Evolutionary conservation across 805 yeast species (phyloP).

Genomic region (Ogataea paraovalis): DNA sequence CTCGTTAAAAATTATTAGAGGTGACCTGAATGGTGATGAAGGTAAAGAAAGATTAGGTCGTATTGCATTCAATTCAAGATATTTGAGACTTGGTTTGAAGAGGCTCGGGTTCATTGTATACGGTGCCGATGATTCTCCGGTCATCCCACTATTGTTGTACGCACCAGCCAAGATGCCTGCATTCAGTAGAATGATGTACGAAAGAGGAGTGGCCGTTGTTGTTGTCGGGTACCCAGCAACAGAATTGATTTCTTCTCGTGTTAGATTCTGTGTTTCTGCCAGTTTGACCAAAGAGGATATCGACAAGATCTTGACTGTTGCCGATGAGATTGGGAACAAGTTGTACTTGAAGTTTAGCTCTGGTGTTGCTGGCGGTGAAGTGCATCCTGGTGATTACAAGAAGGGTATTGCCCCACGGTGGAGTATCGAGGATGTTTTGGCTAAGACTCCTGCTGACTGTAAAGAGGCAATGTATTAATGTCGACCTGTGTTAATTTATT

Average conservation of each 20-base stretch:
- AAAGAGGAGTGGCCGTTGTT: slow-evolving; percentile 84
- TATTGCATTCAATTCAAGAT: slow-evolving; percentile 93
- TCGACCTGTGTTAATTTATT: background rate
- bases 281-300: slow-evolving; percentile 92
- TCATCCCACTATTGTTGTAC: slow-evolving; percentile 81
- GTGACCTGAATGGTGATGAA: slow-evolving; percentile 86
- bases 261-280: slow-evolving; percentile 87
- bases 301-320: slow-evolving; percentile 68
- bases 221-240: slow-evolving; percentile 98
- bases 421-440: slow-evolving; percentile 74
- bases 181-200: slow-evolving; percentile 75
- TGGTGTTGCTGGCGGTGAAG: slow-evolving; percentile 64
- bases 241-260: slow-evolving; percentile 83
- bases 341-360: slow-evolving; percentile 72
- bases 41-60: slow-evolving; percentile 88
- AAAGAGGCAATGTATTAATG: slow-evolving; percentile 24
- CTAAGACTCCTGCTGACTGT: slow-evolving; percentile 65
- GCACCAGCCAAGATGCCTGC: slow-evolving; percentile 95
- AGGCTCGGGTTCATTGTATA: slow-evolving; percentile 90
- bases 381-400: slow-evolving; percentile 49
- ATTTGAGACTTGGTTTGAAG: slow-evolving; percentile 84
- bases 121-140: slow-evolving; percentile 97
- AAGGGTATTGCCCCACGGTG: slow-evolving; percentile 64
- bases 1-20: slow-evolving; percentile 73
- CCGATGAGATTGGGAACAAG: slow-evolving; percentile 75